These are phyloP conservation scores for Catharanthus roseus DNA, from an alignment of 257 asterid genomes.

Conservation along the genomic window DNA sequence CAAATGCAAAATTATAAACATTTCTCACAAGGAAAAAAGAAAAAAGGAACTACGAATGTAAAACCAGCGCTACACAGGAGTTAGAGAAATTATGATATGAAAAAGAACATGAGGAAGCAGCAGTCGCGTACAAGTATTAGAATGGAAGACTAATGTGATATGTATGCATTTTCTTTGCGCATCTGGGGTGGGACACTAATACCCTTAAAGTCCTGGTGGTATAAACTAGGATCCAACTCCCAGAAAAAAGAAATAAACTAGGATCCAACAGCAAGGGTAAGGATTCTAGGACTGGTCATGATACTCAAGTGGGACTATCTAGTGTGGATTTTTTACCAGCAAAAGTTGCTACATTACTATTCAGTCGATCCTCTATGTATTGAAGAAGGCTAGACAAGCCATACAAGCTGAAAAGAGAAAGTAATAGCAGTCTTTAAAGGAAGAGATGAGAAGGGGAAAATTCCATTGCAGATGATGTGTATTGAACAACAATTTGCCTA, in stretches of 20 bases:
- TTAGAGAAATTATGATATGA: neutral
- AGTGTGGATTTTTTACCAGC: neutral
- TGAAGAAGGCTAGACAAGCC: neutral
- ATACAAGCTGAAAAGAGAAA: neutral
- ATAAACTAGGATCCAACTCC: neutral
- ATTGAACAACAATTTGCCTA: neutral
- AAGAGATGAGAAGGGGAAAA: neutral
- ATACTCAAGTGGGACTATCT: neutral
- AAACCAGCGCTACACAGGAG: neutral
- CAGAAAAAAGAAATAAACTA: too few relatives aligned
- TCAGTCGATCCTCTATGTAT: neutral
- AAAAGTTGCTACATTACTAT: neutral
- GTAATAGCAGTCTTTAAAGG: neutral
- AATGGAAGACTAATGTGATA: neutral
- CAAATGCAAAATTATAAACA: neutral
- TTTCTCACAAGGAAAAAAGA: neutral
- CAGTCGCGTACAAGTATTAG: neutral
- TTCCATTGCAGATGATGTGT: neutral
- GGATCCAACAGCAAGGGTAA: neutral
- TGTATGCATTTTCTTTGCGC: neutral
- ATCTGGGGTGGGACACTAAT: neutral
- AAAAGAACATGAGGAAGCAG: neutral
- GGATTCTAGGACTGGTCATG: neutral
- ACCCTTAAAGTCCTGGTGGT: neutral
- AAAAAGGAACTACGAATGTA: neutral